These are phyloP conservation scores for Limnomonas spitsbergensis DNA, from an alignment of 139 green algal species.

Conservation along the genomic window DNA sequence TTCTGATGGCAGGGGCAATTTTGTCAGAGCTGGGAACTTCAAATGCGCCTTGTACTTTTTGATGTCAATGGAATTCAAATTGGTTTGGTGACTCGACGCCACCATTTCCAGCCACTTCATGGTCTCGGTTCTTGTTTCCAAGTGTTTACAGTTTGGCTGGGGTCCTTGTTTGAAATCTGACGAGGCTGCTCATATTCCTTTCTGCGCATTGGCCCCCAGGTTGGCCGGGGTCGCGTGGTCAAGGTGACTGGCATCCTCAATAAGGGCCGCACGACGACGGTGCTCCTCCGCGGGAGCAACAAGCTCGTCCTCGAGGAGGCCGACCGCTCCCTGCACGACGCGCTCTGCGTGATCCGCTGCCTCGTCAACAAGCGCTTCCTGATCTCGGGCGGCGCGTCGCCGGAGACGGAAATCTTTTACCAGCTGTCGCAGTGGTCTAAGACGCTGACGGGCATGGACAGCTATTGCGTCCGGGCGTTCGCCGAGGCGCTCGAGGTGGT, in stretches of 20 bases:
- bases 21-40: too few species aligned
- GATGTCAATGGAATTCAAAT: too few species aligned
- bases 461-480: conserved; percentile 87
- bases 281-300: conserved; percentile 94
- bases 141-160: too few species aligned
- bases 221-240: conserved; percentile 37
- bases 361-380: conserved; percentile 93
- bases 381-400: conserved; percentile 83
- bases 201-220: too few species aligned
- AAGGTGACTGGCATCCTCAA: conserved; percentile 92
- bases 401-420: conserved; percentile 88
- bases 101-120: too few species aligned
- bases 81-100: too few species aligned
- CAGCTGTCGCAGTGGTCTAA: conserved; percentile 85
- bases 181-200: too few species aligned
- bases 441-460: conserved; percentile 90
- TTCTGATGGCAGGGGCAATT: too few species aligned
- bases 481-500: conserved; percentile 96
- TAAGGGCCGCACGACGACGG: conserved; percentile 83
- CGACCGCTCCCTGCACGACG: conserved; percentile 90
- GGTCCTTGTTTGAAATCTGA: too few species aligned
- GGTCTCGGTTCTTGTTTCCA: too few species aligned
- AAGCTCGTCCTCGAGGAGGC: conserved; percentile 88
- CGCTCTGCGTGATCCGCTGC: conserved; percentile 86
- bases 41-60: too few species aligned